Conservation (phyloP, 768 basidiomycete genomes). For the Dioszegia hungarica region DNA sequence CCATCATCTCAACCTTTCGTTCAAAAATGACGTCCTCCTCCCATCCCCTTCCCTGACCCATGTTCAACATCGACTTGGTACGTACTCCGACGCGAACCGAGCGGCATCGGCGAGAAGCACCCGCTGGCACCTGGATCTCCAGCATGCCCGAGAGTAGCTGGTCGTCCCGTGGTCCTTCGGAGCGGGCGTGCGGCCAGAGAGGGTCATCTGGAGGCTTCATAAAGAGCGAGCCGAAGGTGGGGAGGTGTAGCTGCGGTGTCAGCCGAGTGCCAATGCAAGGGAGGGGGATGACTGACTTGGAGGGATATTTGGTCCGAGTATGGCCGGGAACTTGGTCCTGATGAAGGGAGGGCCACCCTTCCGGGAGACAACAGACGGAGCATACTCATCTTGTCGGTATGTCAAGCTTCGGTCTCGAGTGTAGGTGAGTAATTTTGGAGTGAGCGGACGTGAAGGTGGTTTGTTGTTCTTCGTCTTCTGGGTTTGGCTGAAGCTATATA, state of each 20-base stretch:
- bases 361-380: background rate
- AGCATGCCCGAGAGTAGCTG: slow-evolving; percentile 20
- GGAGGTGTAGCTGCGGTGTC: slow-evolving; percentile 5
- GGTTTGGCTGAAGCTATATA: too few relatives aligned
- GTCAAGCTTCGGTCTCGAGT: too few relatives aligned
- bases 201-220: slow-evolving; percentile 18
- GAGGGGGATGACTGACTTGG: background rate
- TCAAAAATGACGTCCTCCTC: slow-evolving; percentile 36
- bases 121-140: slow-evolving; percentile 14
- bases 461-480: too few relatives aligned
- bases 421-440: too few relatives aligned
- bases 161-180: slow-evolving; percentile 17
- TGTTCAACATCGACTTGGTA: slow-evolving; percentile 9
- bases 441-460: too few relatives aligned
- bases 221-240: slow-evolving; percentile 13
- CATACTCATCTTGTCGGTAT: background rate
- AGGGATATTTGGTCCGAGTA: background rate
- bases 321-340: too few relatives aligned
- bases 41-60: slow-evolving; percentile 16
- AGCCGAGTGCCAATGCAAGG: background rate
- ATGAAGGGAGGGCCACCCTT: too few relatives aligned
- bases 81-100: slow-evolving; percentile 20
- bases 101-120: slow-evolving; percentile 9
- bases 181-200: slow-evolving; percentile 1
- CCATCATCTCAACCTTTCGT: slow-evolving; percentile 27